Base-by-base conservation (phyloP, 371 early-diverging fungal genomes). In the Mortierella polycephala region DNA sequence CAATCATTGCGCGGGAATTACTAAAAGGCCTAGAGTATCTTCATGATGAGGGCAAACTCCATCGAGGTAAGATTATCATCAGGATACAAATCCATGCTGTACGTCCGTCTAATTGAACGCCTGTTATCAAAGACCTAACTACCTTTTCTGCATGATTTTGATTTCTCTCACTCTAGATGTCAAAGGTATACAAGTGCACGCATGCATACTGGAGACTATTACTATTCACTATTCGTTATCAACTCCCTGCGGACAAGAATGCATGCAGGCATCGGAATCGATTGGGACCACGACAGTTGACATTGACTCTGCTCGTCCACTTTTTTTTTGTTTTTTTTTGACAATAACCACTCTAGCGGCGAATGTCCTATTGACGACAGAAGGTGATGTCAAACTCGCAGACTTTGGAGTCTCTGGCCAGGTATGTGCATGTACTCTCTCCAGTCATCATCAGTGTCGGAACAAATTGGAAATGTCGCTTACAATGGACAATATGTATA, bases 381-480 rank as follows among this genome's bases (percentile, higher is more conserved):
- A 85, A 21, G 96, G 96, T 37, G 90, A 91, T 72, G 96, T 98
- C 59, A 97, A 98, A 76, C 84, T 99, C 71, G 97, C 98, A 21
- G 99, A 99, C 84, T 99, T 99, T 87, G 99, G 99, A 40, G 98
- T 99, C 12, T 96, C 96, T 13, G 97, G 96, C 45, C 98, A 97
- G 85, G 88, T 91, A 81, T 11, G 46, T 14, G 14, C 20, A 5
- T 23, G 2, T 10, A 20, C 46, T 7, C n/a, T 20, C 1, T 23
- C 16, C 14, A 23, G 7, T 63, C 42, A 23, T 51, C 47, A 21
- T 18, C 8, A 37, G 20, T 46, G 39, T 46, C 39, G 41, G 30
- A 44, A n/a, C 39, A 7, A 30, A 46, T 7, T 52, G 10, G 30
- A 30, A 30, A 30, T 30, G 30, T 30, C 30, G 4, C 30, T 30